These are phyloP conservation scores for Gossypium laxum DNA, from an alignment of 441 rosid genomes.

Conservation along the genomic window DNA sequence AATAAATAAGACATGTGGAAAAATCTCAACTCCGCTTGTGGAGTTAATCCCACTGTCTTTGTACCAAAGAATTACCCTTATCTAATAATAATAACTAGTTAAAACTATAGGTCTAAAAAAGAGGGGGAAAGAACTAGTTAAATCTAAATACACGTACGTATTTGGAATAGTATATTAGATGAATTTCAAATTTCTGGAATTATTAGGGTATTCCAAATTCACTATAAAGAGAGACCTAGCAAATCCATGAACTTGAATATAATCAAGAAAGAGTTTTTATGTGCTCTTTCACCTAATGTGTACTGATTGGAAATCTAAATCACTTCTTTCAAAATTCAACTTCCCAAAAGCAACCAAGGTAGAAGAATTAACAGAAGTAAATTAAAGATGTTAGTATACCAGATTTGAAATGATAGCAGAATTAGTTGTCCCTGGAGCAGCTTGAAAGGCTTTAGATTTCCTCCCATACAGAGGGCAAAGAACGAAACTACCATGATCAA, in stretches of 20 bases:
- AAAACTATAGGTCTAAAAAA: background rate
- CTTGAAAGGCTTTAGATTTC: conserved; percentile 98
- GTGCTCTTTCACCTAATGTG: background rate
- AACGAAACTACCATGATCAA: conserved; percentile 69
- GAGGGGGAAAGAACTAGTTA: background rate
- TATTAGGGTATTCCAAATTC: conserved; percentile 3
- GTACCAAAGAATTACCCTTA: background rate
- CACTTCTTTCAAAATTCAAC: background rate
- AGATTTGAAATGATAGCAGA: conserved; percentile 65
- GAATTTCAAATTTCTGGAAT: background rate
- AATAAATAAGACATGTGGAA: background rate
- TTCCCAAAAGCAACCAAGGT: background rate
- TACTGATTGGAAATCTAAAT: background rate
- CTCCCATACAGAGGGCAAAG: conserved; percentile 89
- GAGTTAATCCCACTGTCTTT: background rate
- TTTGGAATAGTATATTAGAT: background rate
- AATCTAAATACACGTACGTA: background rate
- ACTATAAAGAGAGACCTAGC: background rate
- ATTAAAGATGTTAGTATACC: conserved; percentile 39
- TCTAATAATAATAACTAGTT: background rate
- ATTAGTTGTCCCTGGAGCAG: conserved; percentile 86
- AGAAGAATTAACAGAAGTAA: background rate
- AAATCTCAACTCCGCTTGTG: background rate
- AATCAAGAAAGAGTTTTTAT: background rate
- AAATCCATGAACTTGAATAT: background rate